phyloP scores from a whole-genome alignment of 805 yeast genomes.

The Ogataea pilisensis region DNA sequence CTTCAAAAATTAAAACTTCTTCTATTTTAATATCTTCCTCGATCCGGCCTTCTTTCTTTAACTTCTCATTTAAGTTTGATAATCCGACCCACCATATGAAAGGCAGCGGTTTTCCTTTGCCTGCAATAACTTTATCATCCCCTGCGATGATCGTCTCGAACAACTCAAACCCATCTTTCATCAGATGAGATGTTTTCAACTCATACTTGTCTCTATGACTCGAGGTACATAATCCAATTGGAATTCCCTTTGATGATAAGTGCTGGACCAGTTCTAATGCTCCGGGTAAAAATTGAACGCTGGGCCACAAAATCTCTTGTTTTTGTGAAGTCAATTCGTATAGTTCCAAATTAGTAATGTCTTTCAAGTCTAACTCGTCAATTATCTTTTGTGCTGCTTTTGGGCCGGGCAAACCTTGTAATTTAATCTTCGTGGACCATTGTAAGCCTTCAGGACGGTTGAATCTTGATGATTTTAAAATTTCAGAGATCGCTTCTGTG shows the following conservation, averaged over 20 bases:
- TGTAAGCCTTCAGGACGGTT: slow-evolving; percentile 67
- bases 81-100: slow-evolving; percentile 89
- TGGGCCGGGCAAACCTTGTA: slow-evolving; percentile 91
- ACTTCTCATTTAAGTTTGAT: slow-evolving; percentile 55
- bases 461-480: slow-evolving; percentile 48
- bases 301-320: slow-evolving; percentile 60
- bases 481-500: slow-evolving; percentile 68
- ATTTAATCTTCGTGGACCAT: slow-evolving; percentile 83
- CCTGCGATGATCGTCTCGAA: slow-evolving; percentile 76
- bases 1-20: slow-evolving; percentile 91
- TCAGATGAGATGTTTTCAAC: slow-evolving; percentile 71
- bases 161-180: slow-evolving; percentile 53
- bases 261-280: slow-evolving; percentile 63
- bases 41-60: slow-evolving; percentile 36
- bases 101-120: slow-evolving; percentile 91
- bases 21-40: slow-evolving; percentile 51
- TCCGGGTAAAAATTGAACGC: slow-evolving; percentile 73
- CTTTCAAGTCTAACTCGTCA: slow-evolving; percentile 63
- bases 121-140: slow-evolving; percentile 77
- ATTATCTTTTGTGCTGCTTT: slow-evolving; percentile 64
- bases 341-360: slow-evolving; percentile 59
- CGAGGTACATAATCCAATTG: slow-evolving; percentile 90
- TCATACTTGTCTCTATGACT: slow-evolving; percentile 58
- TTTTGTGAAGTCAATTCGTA: slow-evolving; percentile 45
- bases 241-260: slow-evolving; percentile 51